Evolutionary conservation across 257 asterid species (phyloP).

Genomic region (Plantago ovata): DNA sequence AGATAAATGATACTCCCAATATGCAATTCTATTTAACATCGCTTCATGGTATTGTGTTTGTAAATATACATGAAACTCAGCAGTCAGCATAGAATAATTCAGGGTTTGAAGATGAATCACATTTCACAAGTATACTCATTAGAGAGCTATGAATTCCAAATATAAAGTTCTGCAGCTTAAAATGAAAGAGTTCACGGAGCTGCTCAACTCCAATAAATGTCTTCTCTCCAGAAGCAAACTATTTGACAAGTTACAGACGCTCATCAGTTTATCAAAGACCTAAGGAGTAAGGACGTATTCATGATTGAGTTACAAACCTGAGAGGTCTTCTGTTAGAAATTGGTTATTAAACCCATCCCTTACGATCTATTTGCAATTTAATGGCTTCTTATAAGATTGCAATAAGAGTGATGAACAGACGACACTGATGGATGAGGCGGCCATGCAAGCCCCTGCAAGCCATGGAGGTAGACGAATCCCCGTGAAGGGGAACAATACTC

Average conservation of each 20-base stretch:
- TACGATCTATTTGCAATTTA: slow-evolving; percentile 23
- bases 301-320: background rate
- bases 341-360: background rate
- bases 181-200: too few species aligned
- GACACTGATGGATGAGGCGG: slow-evolving; percentile 87
- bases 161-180: too few species aligned
- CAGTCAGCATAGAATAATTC: too few species aligned
- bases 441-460: slow-evolving; percentile 99
- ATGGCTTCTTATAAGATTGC: slow-evolving; percentile 78
- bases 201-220: background rate
- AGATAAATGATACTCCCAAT: too few species aligned
- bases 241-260: background rate
- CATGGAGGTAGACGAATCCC: slow-evolving; percentile 91
- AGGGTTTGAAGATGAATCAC: too few species aligned
- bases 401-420: slow-evolving; percentile 80
- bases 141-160: too few species aligned
- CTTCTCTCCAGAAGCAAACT: background rate
- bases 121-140: too few species aligned
- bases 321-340: background rate
- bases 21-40: too few species aligned
- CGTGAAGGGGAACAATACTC: slow-evolving; percentile 65
- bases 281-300: background rate
- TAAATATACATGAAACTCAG: too few species aligned
- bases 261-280: background rate
- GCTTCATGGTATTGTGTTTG: too few species aligned